A percentile compares a stretch with the other conserved stretches of the same genome.
Evolutionary conservation across 2,329 filamentous ascomycete species (phyloP).

Genomic region (Xylariaceae sp.): DNA sequence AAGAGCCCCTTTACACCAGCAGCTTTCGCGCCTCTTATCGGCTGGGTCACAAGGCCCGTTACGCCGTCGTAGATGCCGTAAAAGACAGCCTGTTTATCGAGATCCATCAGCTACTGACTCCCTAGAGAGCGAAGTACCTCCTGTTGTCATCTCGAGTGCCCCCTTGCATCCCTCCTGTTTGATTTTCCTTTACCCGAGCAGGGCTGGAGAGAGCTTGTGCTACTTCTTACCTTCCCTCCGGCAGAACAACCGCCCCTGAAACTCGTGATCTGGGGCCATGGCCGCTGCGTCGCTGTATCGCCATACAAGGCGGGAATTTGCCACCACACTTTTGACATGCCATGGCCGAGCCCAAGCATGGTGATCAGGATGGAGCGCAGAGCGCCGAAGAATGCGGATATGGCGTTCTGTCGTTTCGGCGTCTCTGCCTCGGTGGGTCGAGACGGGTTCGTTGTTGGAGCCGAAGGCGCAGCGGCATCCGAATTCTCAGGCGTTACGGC

Average conservation of each 20-base stretch:
- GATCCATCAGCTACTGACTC: neutral
- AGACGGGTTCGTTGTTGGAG: no score
- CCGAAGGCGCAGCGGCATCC: no score
- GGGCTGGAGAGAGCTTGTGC: no score
- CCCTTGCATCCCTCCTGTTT: no score
- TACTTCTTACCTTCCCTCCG: conserved; percentile 4
- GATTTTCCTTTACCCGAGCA: no score
- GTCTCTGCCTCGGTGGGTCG: no score
- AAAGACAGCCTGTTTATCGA: neutral
- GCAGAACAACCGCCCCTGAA: conserved; percentile 8
- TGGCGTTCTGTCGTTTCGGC: neutral
- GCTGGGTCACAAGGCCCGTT: conserved; percentile 4
- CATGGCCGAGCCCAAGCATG: conserved; percentile 6
- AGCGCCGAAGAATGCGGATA: conserved; percentile 3
- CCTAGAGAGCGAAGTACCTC: no score
- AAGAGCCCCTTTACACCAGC: conserved; percentile 7
- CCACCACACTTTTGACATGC: conserved; percentile 12
- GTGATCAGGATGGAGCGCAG: conserved; percentile 5
- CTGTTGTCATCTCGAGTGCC: no score
- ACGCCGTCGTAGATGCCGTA: conserved; percentile 11
- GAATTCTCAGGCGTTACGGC: no score
- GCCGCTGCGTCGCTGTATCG: conserved; percentile 5
- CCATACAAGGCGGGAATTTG: conserved; percentile 10
- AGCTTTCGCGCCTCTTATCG: conserved; percentile 6
- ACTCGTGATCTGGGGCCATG: conserved; percentile 9